A percentile compares a stretch with the other conserved stretches of the same genome.
These are phyloP conservation scores for Oidiodendron maius DNA, from an alignment of 495 filamentous ascomycete species.

Conservation along the genomic window DNA sequence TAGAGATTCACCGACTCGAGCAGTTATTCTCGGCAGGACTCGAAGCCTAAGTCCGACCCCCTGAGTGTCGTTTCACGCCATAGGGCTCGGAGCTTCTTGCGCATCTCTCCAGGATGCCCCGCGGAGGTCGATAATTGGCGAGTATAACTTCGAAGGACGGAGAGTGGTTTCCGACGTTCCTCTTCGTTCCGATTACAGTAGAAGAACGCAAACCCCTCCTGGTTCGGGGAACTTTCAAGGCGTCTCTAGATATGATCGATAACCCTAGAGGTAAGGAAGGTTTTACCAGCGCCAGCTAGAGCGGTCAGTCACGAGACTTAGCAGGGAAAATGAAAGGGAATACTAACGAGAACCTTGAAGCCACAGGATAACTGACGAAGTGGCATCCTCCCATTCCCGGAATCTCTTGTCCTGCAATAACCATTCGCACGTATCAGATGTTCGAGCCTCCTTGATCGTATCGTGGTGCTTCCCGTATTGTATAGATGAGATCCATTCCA, in stretches of 20 bases:
- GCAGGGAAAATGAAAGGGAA: not conserved
- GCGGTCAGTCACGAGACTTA: not conserved
- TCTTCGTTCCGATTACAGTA: slow-evolving; percentile 33
- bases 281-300: slow-evolving; percentile 31
- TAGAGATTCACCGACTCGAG: slow-evolving; percentile 21
- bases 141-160: slow-evolving; percentile 31
- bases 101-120: not conserved
- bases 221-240: slow-evolving; percentile 11
- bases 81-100: too few species aligned
- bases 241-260: slow-evolving; percentile 24
- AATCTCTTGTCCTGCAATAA: slow-evolving; percentile 11
- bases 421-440: slow-evolving; percentile 17
- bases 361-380: slow-evolving; percentile 14
- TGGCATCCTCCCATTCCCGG: slow-evolving; percentile 11
- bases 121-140: slow-evolving; percentile 30
- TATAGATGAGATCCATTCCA: slow-evolving; percentile 22
- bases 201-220: slow-evolving; percentile 34
- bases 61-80: too few species aligned
- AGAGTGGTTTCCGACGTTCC: slow-evolving; percentile 23
- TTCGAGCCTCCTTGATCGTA: slow-evolving; percentile 10
- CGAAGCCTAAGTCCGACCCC: too few species aligned
- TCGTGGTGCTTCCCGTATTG: slow-evolving; percentile 14
- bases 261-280: slow-evolving; percentile 30
- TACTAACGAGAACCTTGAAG: slow-evolving; percentile 17
- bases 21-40: slow-evolving; percentile 23